A percentile compares a stretch with the other conserved stretches of the same genome.
These are phyloP conservation scores for Acanthamoeba castellanii DNA, from an alignment of 208 protist species.

Conservation along the genomic window DNA sequence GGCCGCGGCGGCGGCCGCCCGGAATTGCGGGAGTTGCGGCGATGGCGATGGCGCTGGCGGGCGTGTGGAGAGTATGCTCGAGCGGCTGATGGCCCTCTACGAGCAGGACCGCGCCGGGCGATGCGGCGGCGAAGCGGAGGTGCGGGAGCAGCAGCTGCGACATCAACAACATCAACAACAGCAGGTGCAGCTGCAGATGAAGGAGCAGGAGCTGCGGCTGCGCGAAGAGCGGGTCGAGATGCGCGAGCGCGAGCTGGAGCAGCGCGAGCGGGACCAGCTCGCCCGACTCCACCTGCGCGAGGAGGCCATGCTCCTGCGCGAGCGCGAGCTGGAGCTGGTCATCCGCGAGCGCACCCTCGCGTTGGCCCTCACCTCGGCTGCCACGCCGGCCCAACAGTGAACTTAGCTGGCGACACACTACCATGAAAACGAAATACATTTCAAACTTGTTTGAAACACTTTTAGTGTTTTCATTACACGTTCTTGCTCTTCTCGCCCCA, in stretches of 20 bases:
- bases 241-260: constrained; percentile 34
- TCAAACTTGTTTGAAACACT: too few species aligned
- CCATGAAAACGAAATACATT: too few species aligned
- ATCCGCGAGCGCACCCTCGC: constrained; percentile 3
- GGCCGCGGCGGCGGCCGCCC: background rate
- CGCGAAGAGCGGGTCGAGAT: background rate
- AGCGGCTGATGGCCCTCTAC: background rate
- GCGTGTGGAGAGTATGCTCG: background rate
- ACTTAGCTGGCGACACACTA: background rate
- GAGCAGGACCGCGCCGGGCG: background rate
- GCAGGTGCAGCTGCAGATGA: background rate
- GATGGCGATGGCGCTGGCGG: background rate
- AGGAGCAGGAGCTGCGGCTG: constrained; percentile 35
- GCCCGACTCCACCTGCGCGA: background rate
- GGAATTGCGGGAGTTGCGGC: background rate
- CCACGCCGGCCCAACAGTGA: background rate
- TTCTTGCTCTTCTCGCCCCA: too few species aligned
- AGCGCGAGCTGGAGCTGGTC: constrained; percentile 13
- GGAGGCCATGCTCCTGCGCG: background rate
- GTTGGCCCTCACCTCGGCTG: background rate
- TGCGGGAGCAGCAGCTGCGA: background rate
- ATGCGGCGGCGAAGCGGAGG: background rate
- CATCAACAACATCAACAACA: background rate
- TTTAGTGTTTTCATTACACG: too few species aligned
- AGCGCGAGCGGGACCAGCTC: background rate